A percentile compares a stretch with the other conserved stretches of the same genome.
Conservation (phyloP, 148 eudicot genomes). For the Dianthus caryophyllus region DNA sequence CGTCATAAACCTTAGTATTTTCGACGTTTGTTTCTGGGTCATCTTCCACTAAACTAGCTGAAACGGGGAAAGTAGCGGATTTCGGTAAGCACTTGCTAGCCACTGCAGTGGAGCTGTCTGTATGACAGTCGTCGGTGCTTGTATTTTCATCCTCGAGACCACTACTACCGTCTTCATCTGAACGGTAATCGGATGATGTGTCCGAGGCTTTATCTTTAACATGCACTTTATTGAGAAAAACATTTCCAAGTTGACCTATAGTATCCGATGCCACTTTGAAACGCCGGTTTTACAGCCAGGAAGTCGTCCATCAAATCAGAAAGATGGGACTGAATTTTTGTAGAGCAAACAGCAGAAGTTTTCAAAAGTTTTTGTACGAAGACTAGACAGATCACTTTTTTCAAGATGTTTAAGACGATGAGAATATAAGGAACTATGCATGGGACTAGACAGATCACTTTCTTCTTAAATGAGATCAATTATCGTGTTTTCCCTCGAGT, state of each 20-base stretch:
- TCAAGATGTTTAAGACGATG: constrained; percentile 79
- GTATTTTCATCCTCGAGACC: constrained; percentile 28
- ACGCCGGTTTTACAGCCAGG: constrained; percentile 16
- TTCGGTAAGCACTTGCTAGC: constrained; percentile 37
- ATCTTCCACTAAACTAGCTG: constrained; percentile 13
- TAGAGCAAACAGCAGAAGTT: constrained; percentile 9
- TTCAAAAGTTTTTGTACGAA: constrained; percentile 34
- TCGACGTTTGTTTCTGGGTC: constrained; percentile 13
- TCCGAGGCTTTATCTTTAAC: constrained; percentile 24
- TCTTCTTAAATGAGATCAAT: constrained; percentile 11
- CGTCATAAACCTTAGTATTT: constrained; percentile 17
- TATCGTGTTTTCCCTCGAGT: background rate
- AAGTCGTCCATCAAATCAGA: constrained; percentile 42
- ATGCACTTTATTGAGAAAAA: constrained; percentile 32
- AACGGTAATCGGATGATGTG: constrained; percentile 10
- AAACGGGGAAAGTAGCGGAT: constrained; percentile 39
- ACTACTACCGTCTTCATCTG: constrained; percentile 23
- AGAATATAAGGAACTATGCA: constrained; percentile 47
- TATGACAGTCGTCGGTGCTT: constrained; percentile 15
- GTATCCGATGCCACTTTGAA: constrained; percentile 28
- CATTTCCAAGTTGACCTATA: constrained; percentile 38
- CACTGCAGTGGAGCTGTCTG: constrained; percentile 14
- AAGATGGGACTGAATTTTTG: constrained; percentile 9
- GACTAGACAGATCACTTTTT: constrained; percentile 82
- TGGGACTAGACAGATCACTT: too few relatives aligned